phyloP scores from a whole-genome alignment of 306 rosid genomes.

The Medicago truncatula region DNA sequence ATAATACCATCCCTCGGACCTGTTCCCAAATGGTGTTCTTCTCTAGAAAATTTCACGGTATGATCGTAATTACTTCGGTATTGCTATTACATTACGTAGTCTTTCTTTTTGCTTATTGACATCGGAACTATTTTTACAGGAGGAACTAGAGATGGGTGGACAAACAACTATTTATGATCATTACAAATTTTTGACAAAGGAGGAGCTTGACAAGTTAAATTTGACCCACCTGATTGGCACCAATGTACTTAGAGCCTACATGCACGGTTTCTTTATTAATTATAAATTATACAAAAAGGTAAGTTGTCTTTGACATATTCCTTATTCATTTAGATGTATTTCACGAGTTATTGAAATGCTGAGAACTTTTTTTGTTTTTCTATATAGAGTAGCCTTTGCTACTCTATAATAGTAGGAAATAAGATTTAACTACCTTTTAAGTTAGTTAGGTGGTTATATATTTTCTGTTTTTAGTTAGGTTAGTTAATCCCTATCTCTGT shows the following conservation, averaged over 20 bases:
- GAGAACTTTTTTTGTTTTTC: neutral
- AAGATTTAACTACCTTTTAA: neutral
- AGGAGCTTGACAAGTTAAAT: constrained; percentile 83
- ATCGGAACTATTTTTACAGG: constrained; percentile 59
- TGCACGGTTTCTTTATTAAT: constrained; percentile 88
- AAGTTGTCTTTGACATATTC: constrained; percentile 30
- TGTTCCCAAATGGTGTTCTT: constrained; percentile 97
- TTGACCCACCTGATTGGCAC: constrained; percentile 84
- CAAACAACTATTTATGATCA: constrained; percentile 75
- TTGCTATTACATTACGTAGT: constrained; percentile 28
- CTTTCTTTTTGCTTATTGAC: constrained; percentile 37
- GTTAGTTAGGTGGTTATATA: neutral
- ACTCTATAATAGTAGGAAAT: neutral
- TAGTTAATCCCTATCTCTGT: neutral
- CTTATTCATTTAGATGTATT: neutral
- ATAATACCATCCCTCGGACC: constrained; percentile 94
- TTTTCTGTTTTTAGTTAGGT: neutral
- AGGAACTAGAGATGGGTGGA: constrained; percentile 80
- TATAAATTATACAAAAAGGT: constrained; percentile 81
- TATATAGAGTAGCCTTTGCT: neutral
- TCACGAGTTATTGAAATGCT: constrained; percentile 20
- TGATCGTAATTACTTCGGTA: constrained; percentile 43
- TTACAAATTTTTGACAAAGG: constrained; percentile 81
- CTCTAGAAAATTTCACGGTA: constrained; percentile 85
- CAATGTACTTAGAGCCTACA: constrained; percentile 74